Percentiles rank a stretch among this genome's conserved stretches.
These are phyloP conservation scores for Heterobasidion irregulare DNA, from an alignment of 1,284 basidiomycete species.

Conservation along the genomic window DNA sequence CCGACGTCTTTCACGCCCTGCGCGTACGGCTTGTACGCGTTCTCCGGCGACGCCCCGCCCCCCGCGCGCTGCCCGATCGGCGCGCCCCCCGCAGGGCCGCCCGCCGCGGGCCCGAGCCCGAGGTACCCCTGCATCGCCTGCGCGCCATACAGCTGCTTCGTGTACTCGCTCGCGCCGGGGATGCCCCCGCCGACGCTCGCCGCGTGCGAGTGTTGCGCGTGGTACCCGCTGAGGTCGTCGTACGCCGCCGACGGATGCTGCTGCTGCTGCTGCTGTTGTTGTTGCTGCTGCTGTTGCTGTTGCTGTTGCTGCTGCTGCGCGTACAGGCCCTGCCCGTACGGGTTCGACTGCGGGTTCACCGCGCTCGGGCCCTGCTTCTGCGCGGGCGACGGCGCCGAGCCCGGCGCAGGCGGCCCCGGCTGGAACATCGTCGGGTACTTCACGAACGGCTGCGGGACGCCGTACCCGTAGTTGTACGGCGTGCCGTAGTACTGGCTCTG, in stretches of 20 bases:
- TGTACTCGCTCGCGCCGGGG: slow-evolving; percentile 45
- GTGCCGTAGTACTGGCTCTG: slow-evolving; percentile 68
- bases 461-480: slow-evolving; percentile 64
- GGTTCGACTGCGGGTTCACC: slow-evolving; percentile 45
- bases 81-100: slow-evolving; percentile 32
- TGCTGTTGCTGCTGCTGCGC: slow-evolving; percentile 23
- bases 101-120: slow-evolving; percentile 45
- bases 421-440: slow-evolving; percentile 72
- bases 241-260: slow-evolving; percentile 39
- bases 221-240: slow-evolving; percentile 52
- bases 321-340: slow-evolving; percentile 55
- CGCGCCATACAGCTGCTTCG: slow-evolving; percentile 56
- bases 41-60: slow-evolving; percentile 53
- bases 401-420: slow-evolving; percentile 55
- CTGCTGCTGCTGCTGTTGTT: background rate
- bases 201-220: slow-evolving; percentile 36
- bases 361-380: slow-evolving; percentile 51
- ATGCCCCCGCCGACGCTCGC: slow-evolving; percentile 41
- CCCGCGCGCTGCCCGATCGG: slow-evolving; percentile 33
- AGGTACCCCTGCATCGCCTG: slow-evolving; percentile 65
- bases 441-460: slow-evolving; percentile 60
- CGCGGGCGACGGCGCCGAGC: slow-evolving; percentile 51
- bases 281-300: background rate
- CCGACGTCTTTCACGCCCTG: slow-evolving; percentile 49
- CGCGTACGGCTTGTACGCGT: slow-evolving; percentile 65